Evolutionary conservation across 1,139 yeast genomes (phyloP).

Genomic region (Kazachstania sp.): DNA sequence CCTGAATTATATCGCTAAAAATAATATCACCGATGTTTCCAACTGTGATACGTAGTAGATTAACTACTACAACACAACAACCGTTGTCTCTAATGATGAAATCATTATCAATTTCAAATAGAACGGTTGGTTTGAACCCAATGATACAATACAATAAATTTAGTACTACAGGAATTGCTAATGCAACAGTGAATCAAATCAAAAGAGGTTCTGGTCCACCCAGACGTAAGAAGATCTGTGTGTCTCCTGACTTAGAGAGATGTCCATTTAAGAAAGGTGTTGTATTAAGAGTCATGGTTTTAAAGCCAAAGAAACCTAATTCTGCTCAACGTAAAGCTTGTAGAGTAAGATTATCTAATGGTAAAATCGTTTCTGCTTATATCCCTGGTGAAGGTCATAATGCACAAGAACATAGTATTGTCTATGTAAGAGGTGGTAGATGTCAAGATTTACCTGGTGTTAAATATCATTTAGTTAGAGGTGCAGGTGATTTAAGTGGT

Average conservation of each 20-base stretch:
- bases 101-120: not conserved
- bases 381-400: slow-evolving; percentile 99
- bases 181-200: slow-evolving; percentile 65
- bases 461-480: slow-evolving; percentile 87
- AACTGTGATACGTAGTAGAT: too few relatives aligned
- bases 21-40: too few relatives aligned
- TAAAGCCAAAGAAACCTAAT: slow-evolving; percentile 96
- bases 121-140: not conserved
- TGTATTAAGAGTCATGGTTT: slow-evolving; percentile 82
- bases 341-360: slow-evolving; percentile 87
- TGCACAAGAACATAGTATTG: slow-evolving; percentile 96
- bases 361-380: slow-evolving; percentile 81
- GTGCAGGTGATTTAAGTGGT: slow-evolving; percentile 88
- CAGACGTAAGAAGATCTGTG: slow-evolving; percentile 42
- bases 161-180: slow-evolving; percentile 21
- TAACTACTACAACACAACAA: not conserved
- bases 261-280: slow-evolving; percentile 90
- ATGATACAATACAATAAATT: not conserved
- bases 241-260: slow-evolving; percentile 73
- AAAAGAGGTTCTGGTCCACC: slow-evolving; percentile 58
- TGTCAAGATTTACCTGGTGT: slow-evolving; percentile 98
- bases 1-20: too few relatives aligned
- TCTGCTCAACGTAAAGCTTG: slow-evolving; percentile 97
- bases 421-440: slow-evolving; percentile 93
- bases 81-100: not conserved